These are phyloP conservation scores for Articulospora tetracladia DNA, from an alignment of 495 filamentous ascomycete species.

Conservation along the genomic window DNA sequence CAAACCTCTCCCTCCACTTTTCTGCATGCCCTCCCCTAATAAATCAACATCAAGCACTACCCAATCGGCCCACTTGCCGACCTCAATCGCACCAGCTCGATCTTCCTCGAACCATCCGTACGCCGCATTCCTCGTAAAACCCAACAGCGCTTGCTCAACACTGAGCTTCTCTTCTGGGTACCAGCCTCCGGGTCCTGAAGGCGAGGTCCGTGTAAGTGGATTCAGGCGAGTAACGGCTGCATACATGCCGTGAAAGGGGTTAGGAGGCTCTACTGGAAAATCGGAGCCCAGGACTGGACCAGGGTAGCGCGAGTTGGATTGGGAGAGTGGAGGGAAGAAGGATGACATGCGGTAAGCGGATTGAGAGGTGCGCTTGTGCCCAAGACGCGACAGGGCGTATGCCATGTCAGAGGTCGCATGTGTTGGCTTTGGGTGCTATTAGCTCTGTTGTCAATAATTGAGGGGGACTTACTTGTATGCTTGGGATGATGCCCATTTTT, in stretches of 20 bases:
- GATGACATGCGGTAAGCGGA: constrained; percentile 58
- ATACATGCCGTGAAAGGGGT: constrained; percentile 58
- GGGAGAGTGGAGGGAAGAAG: constrained; percentile 31
- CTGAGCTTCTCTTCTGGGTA: constrained; percentile 47
- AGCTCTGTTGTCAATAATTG: background rate
- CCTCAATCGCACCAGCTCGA: constrained; percentile 45
- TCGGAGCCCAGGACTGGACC: constrained; percentile 54
- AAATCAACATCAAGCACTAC: constrained; percentile 51
- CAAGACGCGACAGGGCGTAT: constrained; percentile 54
- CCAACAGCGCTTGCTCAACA: constrained; percentile 47
- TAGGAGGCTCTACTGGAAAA: constrained; percentile 62
- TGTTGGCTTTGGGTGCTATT: constrained; percentile 42
- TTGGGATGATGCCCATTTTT: constrained; percentile 54
- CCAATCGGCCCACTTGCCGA: constrained; percentile 58
- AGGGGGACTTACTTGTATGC: constrained; percentile 36
- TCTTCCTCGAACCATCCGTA: constrained; percentile 44
- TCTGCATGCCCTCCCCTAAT: constrained; percentile 29
- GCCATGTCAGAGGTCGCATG: constrained; percentile 62
- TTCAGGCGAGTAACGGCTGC: constrained; percentile 53
- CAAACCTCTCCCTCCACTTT: constrained; percentile 36
- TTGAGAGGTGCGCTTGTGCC: constrained; percentile 37
- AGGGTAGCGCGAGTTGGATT: constrained; percentile 6
- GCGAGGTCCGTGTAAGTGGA: constrained; percentile 44
- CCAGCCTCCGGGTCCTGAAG: constrained; percentile 46
- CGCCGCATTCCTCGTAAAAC: constrained; percentile 50